Evolutionary conservation across 176 grass and related monocot species (phyloP), one percentile per base, ranked within the genome.

Genomic region (Ananas comosus): DNA sequence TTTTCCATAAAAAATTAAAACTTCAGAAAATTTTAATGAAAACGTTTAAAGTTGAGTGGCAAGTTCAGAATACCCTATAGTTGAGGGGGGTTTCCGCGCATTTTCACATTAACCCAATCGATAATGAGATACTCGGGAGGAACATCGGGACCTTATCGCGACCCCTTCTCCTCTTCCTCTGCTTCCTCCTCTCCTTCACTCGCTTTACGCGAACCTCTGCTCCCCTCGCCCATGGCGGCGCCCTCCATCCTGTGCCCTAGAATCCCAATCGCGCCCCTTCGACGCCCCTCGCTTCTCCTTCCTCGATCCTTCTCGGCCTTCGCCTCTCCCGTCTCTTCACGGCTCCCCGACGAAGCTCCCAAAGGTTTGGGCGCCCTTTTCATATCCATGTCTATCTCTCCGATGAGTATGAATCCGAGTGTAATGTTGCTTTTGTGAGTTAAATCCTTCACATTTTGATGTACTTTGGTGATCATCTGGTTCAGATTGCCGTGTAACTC

Each of bases 361-460:
- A 72, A 64, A 53, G 82, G 77, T 85, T 70, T 13, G 13, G 13
- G 52, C 72, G 14, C 63, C 14, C 21, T 19, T 61, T 22, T 16
- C 17, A 18, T 7, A n/a, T 9, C 21, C 1, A 57, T 17, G 1
- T 17, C 53, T 17, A 16, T 17, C 4, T 57, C 53, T 57, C 14
- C 14, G 53, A 17, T 57, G 13, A 57, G 53, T 5, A 14, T 56
- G 53, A n/a, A 56, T 56, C 33, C 22, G 23, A 65, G 33, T 65
- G 13, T 13, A 65, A 14, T 13, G 13, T 57, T 57, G 13, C 16
- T 56, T 56, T 42, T 42, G 33, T 7, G 33, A 5, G 33, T 7
- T 42, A 42, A 42, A 42, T 42, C 33, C 33, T 42, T 42, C 33
- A 42, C 33, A 42, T 42, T 42, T 42, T 42, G 33, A 42, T 7